Base-by-base conservation (phyloP, 257 asterid species). In the Phtheirospermum japonicum region DNA sequence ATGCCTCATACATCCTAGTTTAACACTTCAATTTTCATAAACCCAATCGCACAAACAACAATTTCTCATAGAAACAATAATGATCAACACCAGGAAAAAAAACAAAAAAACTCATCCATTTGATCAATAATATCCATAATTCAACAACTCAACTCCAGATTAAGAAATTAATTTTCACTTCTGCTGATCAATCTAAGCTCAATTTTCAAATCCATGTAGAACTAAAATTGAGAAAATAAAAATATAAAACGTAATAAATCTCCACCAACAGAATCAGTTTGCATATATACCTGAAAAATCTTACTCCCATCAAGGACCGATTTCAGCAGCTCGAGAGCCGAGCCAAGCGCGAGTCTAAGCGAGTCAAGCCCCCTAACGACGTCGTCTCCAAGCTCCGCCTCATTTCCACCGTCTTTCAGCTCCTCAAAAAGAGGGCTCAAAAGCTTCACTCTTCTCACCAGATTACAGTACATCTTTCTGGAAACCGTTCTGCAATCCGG, bases 391-490 rank as follows among this genome's bases (percentile, higher is more conserved):
- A 89, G 72, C 70, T 72, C 76, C 60, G 66, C 71, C 33, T 58
- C 84, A 46, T 62, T 84, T 4, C 75, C 82, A 61, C 70, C 72
- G 51, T 86, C 95, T 60, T 71, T 87, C 77, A 93, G 62, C 76
- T 93, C 99, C 76, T 93, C 99, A 57, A 87, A 71, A 46, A 93
- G 77, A 57, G 99, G 99, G 74, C 92, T 80, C 81, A 93, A 53
- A 28, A 93, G 96, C 82, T 87, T 93, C 37, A 89, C 82, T 60
- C 97, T 87, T 43, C 99, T 69, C 55, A 82, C 84, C 84, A 93
- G 80, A 79, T 85, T 83, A 13, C 85, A 33, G 67, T 83, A 85
- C 85, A 87, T 82, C 82, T 78, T 85, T 75, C 70, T 89, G 9
- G 84, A 76, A 32, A 83, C 90, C 60, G 87, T 76, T 16, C 76